Evolutionary conservation across 352 stramenopile genomes (phyloP).

Genomic region (Globisporangium lucens): DNA sequence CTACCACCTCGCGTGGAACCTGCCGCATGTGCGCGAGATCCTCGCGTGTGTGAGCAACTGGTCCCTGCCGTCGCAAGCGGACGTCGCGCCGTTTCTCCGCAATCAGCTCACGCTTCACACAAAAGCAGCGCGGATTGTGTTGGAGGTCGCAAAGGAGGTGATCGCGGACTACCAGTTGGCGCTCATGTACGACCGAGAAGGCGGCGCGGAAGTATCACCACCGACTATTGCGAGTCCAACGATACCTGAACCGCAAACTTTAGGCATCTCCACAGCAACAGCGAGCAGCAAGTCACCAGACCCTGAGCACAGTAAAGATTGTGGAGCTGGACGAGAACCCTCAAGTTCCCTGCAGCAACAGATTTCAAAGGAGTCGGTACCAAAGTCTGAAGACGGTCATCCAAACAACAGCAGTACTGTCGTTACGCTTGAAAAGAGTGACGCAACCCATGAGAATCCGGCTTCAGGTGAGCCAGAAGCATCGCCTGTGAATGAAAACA

Average conservation of each 20-base stretch:
- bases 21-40: constrained; percentile 59
- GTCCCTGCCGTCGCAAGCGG: constrained; percentile 53
- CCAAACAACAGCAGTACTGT: neutral
- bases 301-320: neutral
- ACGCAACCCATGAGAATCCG: neutral
- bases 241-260: neutral
- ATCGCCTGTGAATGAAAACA: neutral
- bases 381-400: neutral
- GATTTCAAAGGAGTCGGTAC: neutral
- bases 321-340: neutral
- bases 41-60: constrained; percentile 62
- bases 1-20: constrained; percentile 62
- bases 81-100: constrained; percentile 60
- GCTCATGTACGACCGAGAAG: constrained; percentile 26
- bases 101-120: constrained; percentile 30
- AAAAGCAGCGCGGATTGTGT: constrained; percentile 32
- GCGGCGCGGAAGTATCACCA: neutral
- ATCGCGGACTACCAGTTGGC: constrained; percentile 54
- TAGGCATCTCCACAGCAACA: neutral
- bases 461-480: too few species aligned
- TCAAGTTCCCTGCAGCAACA: neutral
- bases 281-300: neutral
- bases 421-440: neutral
- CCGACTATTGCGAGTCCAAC: neutral
- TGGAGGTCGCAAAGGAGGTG: constrained; percentile 48